A percentile compares a stretch with the other conserved stretches of the same genome.
These are phyloP conservation scores for Poterioochromonas sp. DNA, from an alignment of 352 stramenopile genomes.

Conservation along the genomic window DNA sequence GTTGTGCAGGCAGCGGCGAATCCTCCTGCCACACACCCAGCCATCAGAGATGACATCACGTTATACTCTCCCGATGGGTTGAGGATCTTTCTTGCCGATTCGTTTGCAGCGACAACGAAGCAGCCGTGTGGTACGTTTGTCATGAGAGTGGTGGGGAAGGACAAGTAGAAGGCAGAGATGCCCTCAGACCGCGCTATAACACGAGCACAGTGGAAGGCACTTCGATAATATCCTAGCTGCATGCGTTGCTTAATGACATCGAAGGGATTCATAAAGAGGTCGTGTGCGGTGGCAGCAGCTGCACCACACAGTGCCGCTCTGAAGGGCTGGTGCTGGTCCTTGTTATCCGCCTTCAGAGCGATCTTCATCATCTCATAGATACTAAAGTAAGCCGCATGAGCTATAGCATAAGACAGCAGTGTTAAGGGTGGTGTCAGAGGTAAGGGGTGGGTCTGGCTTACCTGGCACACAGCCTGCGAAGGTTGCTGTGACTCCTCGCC, in stretches of 20 bases:
- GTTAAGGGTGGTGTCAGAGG: constrained; percentile 1
- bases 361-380: constrained; percentile 79
- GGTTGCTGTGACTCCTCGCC: constrained; percentile 93
- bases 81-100: constrained; percentile 72
- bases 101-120: constrained; percentile 95
- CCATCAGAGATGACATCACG: constrained; percentile 77
- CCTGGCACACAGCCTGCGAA: constrained; percentile 87
- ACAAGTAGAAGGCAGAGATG: constrained; percentile 70
- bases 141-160: constrained; percentile 90
- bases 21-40: constrained; percentile 79
- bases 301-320: constrained; percentile 55
- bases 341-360: constrained; percentile 58
- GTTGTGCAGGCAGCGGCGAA: constrained; percentile 83
- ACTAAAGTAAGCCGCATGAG: constrained; percentile 74
- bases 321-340: constrained; percentile 37
- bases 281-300: constrained; percentile 86
- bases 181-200: constrained; percentile 56
- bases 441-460: constrained; percentile 59
- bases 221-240: constrained; percentile 94
- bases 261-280: constrained; percentile 95
- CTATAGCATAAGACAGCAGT: constrained; percentile 36
- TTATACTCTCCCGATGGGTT: constrained; percentile 69
- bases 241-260: constrained; percentile 98
- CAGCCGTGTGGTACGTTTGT: constrained; percentile 98
- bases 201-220: constrained; percentile 62